Evolutionary conservation across 2,329 filamentous ascomycete species (phyloP), one percentile per base, ranked within the genome.

Genomic region (Pseudogymnoascus verrucosus): DNA sequence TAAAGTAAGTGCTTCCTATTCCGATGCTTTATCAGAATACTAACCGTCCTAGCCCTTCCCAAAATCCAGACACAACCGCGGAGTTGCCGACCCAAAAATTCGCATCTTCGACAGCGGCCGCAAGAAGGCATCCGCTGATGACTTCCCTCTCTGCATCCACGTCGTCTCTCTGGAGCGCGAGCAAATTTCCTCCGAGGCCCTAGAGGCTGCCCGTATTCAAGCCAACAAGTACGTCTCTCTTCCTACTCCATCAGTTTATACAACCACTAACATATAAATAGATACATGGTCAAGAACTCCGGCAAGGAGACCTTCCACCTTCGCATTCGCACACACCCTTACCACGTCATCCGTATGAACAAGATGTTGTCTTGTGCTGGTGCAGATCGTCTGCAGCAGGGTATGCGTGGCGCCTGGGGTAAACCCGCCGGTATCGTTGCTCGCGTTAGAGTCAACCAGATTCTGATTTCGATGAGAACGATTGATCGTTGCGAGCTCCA

Each of bases 291-390:
- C 80, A 89, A 89, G 84, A 79, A 80, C 74, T 79, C 81, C 73
- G 87, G 87, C 78, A 89, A 89, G 84, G 87, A 89, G 76, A 79
- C 80, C 76, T 89, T 89, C 85, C 87, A 89, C 78, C 81, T 89
- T 72, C 86, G 87, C 74, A 84, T 89, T 76, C 87, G 95, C 78
- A 93, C 92, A 77, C 95, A 99, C 87, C 95, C 95, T 72, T 99
- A 91, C 91, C 95, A 99, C 87, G 95, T 99, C 83, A 90, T 99
- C 86, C 95, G 95, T 83, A 99, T 99, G 93, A 99, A 99, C 92
- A 99, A 99, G 90, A 99, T 99, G 95, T 93, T 99, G 91, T 98
- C 95, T 78, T 99, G 95, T 82, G 95, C 95, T 77, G 95, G 95
- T 87, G 95, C 95, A 88, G 95, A 99, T 98, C 92, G 95, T 89